Evolutionary conservation across 345 rosid genomes (phyloP), one percentile per base, ranked within the genome.

Genomic region (Brassica rapa): DNA sequence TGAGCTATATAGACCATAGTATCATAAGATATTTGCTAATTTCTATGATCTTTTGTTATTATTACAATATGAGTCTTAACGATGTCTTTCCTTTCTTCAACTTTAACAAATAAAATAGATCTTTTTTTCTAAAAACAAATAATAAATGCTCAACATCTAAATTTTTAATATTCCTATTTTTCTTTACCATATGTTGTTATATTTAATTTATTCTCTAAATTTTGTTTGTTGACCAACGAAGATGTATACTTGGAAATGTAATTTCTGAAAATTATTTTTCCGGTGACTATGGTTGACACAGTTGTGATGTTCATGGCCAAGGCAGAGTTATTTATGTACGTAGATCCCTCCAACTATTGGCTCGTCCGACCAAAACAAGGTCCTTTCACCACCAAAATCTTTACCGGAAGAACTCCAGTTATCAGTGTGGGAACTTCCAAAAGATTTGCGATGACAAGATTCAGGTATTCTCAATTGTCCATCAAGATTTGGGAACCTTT

Each of bases 321-420:
- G 3, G 70, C 85, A 78, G 85, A 73, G 62, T 51, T 15, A 15
- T 14, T 84, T 6, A 71, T 66, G 0, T 86, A 79, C 14, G 86
- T 91, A 60, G 91, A 90, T 51, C 43, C 86, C 70, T 81, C 82
- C 21, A 71, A 71, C 25, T 76, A 71, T 39, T 66, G 77, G 15
- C 68, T 81, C 21, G 15, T 15, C 33, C 39, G 37, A 60, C 83
- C 83, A 27, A 71, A 81, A 41, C 70, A 81, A 60, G 83, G 77
- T 35, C 80, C 77, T 33, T 71, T 81, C 12, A 71, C 75, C 56
- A 59, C 57, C 80, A 86, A 87, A 77, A 43, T 62, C 71, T 75
- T 70, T 10, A 77, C 84, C 6, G 88, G 91, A 15, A 86, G 86
- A 79, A 74, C 87, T 62, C 90, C 89, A 4, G 30, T 84, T 5